Evolutionary conservation across 208 protist genomes (phyloP).

Genomic region (Wallacemonas rigidus): DNA sequence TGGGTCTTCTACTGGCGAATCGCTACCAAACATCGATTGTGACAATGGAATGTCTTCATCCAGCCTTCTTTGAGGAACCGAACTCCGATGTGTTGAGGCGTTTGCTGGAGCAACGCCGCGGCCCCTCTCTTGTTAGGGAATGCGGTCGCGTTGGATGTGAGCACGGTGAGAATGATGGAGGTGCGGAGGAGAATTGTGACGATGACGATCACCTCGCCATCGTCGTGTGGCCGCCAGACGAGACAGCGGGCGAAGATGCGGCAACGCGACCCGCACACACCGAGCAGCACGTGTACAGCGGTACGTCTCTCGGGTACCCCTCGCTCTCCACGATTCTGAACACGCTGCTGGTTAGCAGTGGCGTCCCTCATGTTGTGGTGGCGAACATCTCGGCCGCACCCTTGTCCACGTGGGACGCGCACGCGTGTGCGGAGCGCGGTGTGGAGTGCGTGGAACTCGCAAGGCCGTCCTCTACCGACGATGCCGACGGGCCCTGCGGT

Average conservation of each 20-base stretch:
- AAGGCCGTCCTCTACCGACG: not conserved
- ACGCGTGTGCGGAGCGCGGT: constrained; percentile 35
- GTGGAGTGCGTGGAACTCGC: constrained; percentile 39
- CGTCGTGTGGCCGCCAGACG: constrained; percentile 22
- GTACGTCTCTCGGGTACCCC: constrained; percentile 15
- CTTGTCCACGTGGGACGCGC: constrained; percentile 32
- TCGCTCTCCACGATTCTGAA: constrained; percentile 40
- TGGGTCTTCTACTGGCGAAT: constrained; percentile 31
- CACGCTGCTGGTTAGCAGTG: constrained; percentile 12
- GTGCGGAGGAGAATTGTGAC: not conserved
- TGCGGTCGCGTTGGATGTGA: too few relatives aligned
- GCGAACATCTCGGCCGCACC: not conserved
- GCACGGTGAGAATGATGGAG: too few relatives aligned
- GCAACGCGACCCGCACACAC: not conserved
- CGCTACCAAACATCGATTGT: constrained; percentile 46
- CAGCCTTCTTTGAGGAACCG: constrained; percentile 31
- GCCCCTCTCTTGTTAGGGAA: too few relatives aligned
- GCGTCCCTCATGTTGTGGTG: constrained; percentile 27
- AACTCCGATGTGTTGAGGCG: constrained; percentile 47
- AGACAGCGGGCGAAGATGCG: not conserved
- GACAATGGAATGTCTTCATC: constrained; percentile 36
- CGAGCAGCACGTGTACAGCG: not conserved
- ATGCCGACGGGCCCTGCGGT: constrained; percentile 30
- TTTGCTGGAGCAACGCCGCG: constrained; percentile 33
- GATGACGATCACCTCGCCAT: constrained; percentile 20